Percentiles rank a stretch among this genome's conserved stretches.
Evolutionary conservation across 129 eudicot species (phyloP).

Genomic region (Mikania micrantha): DNA sequence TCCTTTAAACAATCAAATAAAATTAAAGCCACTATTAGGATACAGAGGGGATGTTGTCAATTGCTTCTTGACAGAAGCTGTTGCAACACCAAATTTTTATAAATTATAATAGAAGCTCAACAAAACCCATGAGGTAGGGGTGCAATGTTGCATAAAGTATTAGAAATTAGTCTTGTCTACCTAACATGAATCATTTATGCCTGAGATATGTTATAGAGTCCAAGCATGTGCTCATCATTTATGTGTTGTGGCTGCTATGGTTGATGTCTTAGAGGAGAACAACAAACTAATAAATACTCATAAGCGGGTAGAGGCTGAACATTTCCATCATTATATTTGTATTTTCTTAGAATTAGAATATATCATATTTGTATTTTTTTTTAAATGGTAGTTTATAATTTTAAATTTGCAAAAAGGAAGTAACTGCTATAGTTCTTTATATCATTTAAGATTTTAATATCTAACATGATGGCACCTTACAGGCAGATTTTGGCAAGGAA

Average conservation of each 20-base stretch:
- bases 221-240: slow-evolving; percentile 5
- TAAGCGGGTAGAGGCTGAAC: slow-evolving; percentile 62
- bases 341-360: background rate
- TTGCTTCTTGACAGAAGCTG: no score
- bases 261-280: slow-evolving; percentile 77
- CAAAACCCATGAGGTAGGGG: no score
- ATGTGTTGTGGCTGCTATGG: slow-evolving; percentile 42
- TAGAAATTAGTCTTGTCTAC: no score
- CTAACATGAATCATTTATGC: background rate
- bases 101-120: no score
- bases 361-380: background rate
- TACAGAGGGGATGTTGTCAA: no score
- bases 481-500: slow-evolving; percentile 74
- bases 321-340: slow-evolving; percentile 11
- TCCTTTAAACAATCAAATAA: no score
- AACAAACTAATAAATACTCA: slow-evolving; percentile 73
- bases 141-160: no score
- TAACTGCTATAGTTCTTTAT: background rate
- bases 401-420: background rate
- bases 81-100: no score
- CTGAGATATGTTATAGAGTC: background rate
- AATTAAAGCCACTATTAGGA: no score
- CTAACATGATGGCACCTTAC: slow-evolving; percentile 12
- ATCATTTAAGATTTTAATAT: background rate
- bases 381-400: background rate